Conservation (phyloP, 1,284 basidiomycete genomes). For the Porogramme epimiltina region DNA sequence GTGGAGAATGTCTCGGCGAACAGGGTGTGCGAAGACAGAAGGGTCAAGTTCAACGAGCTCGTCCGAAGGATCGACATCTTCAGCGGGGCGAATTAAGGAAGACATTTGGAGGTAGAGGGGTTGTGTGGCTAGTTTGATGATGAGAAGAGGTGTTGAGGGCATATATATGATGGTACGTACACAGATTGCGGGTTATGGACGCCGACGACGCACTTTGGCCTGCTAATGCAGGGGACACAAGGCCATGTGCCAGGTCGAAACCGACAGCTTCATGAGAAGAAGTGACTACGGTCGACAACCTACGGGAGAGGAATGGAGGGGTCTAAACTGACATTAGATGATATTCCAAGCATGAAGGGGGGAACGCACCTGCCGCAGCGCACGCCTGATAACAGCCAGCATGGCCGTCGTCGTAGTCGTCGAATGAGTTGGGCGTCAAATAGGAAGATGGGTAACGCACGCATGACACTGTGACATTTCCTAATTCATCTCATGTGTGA, state of each 20-base stretch:
- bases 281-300: constrained; percentile 16
- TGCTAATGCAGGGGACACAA: too few species aligned
- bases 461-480: constrained; percentile 6
- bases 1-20: constrained; percentile 92
- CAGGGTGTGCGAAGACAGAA: constrained; percentile 83
- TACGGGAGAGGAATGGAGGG: constrained; percentile 12
- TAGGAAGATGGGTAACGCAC: neutral
- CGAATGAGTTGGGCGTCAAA: constrained; percentile 12
- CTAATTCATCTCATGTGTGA: constrained; percentile 6
- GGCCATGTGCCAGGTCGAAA: too few species aligned
- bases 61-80: constrained; percentile 40
- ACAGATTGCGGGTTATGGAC: too few species aligned
- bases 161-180: too few species aligned
- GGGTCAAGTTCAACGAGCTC: constrained; percentile 78
- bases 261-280: constrained; percentile 5
- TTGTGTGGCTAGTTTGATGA: too few species aligned
- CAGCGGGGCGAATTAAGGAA: constrained; percentile 50
- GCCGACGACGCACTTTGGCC: too few species aligned
- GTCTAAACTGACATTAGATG: constrained; percentile 1
- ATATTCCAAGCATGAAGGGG: neutral
- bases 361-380: constrained; percentile 27
- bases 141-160: too few species aligned
- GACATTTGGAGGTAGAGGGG: constrained; percentile 65
- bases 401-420: constrained; percentile 22
- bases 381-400: constrained; percentile 30